phyloP scores from a whole-genome alignment of 1,284 basidiomycete genomes.

The Cutaneotrichosporon dermatis region DNA sequence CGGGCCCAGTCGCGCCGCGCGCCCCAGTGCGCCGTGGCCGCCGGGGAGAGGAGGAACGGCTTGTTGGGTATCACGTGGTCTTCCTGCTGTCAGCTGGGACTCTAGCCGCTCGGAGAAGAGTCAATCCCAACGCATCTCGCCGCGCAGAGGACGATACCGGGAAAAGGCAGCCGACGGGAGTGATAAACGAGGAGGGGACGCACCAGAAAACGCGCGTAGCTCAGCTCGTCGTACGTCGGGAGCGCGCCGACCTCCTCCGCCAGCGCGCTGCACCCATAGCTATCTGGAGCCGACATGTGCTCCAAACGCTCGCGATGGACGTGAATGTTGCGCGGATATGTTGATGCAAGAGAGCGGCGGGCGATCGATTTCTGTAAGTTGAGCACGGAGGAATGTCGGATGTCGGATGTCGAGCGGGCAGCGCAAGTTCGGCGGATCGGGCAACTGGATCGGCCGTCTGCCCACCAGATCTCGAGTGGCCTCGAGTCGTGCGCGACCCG shows the following conservation, averaged over 20 bases:
- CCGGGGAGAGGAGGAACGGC: constrained; percentile 37
- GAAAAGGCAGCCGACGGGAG: too few relatives aligned
- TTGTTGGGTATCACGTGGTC: constrained; percentile 41
- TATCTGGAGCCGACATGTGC: too few relatives aligned
- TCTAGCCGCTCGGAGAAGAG: too few relatives aligned
- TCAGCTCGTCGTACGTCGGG: constrained; percentile 18
- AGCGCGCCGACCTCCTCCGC: background rate
- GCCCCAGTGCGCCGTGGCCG: constrained; percentile 28
- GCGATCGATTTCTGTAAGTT: too few relatives aligned
- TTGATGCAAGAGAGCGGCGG: background rate
- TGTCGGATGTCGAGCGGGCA: background rate
- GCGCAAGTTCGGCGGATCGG: background rate
- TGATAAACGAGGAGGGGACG: background rate
- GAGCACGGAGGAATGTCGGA: too few relatives aligned
- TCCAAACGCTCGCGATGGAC: too few relatives aligned
- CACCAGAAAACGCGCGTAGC: constrained; percentile 14
- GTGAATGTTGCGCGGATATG: background rate
- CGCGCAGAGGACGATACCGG: too few relatives aligned
- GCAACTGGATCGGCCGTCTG: too few relatives aligned
- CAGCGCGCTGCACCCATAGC: background rate
- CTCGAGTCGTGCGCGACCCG: too few relatives aligned
- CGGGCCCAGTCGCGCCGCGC: constrained; percentile 6
- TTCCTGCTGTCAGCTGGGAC: constrained; percentile 19
- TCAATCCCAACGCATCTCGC: too few relatives aligned
- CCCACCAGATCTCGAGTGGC: too few relatives aligned